Base-by-base conservation (phyloP, 805 yeast species). In the Brettanomyces naardenensis region DNA sequence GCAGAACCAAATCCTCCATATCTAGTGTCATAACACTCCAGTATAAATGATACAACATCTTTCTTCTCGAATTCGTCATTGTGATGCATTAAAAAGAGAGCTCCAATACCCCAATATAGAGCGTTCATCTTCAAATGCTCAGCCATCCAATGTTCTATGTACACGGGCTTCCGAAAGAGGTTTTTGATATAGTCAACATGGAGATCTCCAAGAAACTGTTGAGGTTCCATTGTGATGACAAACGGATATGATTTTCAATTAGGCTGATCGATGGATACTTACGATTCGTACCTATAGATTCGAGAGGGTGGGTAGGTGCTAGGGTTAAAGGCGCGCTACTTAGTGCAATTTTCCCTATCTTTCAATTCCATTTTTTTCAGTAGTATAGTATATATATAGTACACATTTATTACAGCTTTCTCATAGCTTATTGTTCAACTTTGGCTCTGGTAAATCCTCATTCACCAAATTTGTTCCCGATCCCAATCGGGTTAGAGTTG, bases 51-150 rank as follows among this genome's bases (percentile, higher is more conserved):
- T 2, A 84, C 58, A 11, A 90, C 75, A 5, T 80, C 84, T 1
- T 67, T 61, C 37, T 68, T 65, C n/a, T 78, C 67, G 40, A 90
- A 71, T 0, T 77, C 72, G 11, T 72, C 71, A 25, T 68, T 59
- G 3, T 78, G 64, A 21, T 71, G 66, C 59, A 90, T 54, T 2
- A 81, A 59, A 35, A 73, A 72, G 23, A 89, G 58, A 0, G 96
- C 87, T 14, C 83, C 80, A 3, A 86, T 64, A 0, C 97, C 97
- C 99, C 99, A 92, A 56, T 92, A 92, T 0, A 92, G 69, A 1
- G 97, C 98, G 51, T 85, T 87, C 68, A 92, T 60, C 23, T 97
- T 69, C 35, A 92, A 65, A 56, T 92, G 97, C 52, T 92, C 97
- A 9, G 86, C 75, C 36, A 89, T 59, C 92, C 95, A 87, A 59